Evolutionary conservation across 345 rosid genomes (phyloP).

Genomic region (Citrus medica): DNA sequence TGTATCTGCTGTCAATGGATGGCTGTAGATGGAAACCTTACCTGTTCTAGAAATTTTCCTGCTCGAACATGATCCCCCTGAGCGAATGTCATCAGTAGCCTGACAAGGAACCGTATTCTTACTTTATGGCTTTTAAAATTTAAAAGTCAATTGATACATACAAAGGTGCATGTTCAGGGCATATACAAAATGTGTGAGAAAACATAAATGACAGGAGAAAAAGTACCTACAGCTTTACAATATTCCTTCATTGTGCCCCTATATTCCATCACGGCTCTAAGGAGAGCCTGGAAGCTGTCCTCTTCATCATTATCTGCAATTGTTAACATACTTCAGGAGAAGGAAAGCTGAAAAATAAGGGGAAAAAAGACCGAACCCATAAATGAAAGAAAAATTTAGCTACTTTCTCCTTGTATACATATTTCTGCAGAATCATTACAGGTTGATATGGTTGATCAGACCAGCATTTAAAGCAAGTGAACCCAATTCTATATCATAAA

Average conservation of each 20-base stretch:
- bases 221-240: too few species aligned
- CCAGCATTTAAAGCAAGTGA: too few species aligned
- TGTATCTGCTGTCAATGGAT: background rate
- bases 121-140: background rate
- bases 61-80: slow-evolving; percentile 36
- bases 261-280: too few species aligned
- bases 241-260: too few species aligned
- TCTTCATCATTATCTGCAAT: too few species aligned
- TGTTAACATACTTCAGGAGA: too few species aligned
- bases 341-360: too few species aligned
- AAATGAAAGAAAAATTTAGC: background rate
- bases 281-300: too few species aligned
- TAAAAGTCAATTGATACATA: background rate
- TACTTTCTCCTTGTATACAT: background rate
- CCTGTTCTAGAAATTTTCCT: slow-evolving; percentile 42
- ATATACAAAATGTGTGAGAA: background rate
- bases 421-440: too few species aligned
- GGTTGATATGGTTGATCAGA: too few species aligned
- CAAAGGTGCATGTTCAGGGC: background rate
- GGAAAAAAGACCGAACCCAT: background rate
- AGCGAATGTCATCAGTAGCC: slow-evolving; percentile 44
- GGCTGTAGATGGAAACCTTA: slow-evolving; percentile 12
- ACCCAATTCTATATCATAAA: background rate
- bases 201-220: background rate
- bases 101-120: slow-evolving; percentile 19